Percentiles rank a stretch among this genome's conserved stretches.
These are phyloP conservation scores for Aurantiochytrium sp. DNA, from an alignment of 108 stramenopile species.

Conservation along the genomic window DNA sequence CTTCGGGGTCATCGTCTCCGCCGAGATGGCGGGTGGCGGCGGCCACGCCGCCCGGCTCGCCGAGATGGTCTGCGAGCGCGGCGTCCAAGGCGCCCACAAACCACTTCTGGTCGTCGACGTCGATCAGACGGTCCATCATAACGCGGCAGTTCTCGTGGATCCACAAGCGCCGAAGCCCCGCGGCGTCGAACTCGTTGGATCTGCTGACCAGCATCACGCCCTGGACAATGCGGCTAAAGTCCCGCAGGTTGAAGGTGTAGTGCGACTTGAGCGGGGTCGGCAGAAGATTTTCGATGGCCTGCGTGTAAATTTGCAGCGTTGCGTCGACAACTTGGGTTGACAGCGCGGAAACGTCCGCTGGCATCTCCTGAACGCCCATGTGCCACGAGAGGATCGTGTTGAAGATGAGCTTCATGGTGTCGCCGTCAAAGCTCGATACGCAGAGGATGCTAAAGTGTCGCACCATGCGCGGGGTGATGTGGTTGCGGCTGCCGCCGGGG, in stretches of 20 bases:
- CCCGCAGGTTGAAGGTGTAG: constrained; percentile 45
- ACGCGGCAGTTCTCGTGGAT: constrained; percentile 44
- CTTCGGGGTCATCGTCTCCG: neutral
- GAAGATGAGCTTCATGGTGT: constrained; percentile 55
- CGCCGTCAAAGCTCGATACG: constrained; percentile 41
- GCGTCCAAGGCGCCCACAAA: neutral
- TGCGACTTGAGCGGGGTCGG: constrained; percentile 41
- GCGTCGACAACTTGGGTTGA: constrained; percentile 35
- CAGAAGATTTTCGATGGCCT: neutral
- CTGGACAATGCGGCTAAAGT: constrained; percentile 36
- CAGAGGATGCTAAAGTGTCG: constrained; percentile 54
- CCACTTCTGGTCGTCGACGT: constrained; percentile 32
- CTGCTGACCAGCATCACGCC: neutral
- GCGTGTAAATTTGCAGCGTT: constrained; percentile 3
- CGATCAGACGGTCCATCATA: constrained; percentile 44
- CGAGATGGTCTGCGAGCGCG: neutral
- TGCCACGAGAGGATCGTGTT: constrained; percentile 46
- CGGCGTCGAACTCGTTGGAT: neutral
- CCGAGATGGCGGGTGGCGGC: neutral
- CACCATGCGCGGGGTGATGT: constrained; percentile 57
- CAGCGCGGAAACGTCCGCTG: constrained; percentile 34
- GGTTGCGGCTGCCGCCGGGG: constrained; percentile 55
- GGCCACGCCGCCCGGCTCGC: constrained; percentile 1
- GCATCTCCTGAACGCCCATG: constrained; percentile 12
- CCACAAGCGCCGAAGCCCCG: constrained; percentile 34